Evolutionary conservation across 495 filamentous ascomycete genomes (phyloP), one percentile per base, ranked within the genome.

Genomic region (Elasticomyces elasticus): DNA sequence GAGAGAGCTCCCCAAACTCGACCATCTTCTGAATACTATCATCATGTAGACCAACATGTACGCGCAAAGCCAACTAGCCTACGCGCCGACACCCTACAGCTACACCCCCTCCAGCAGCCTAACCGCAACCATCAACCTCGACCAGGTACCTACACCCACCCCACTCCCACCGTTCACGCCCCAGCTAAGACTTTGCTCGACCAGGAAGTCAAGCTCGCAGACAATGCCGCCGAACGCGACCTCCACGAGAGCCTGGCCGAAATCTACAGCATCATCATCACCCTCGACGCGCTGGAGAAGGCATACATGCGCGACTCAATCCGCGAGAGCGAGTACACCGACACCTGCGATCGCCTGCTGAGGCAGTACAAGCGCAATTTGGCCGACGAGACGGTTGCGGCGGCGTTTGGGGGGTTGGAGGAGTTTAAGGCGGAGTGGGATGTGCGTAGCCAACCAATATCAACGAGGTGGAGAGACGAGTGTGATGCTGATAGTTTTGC

Each of bases 331-430:
- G 89, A 95, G 64, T 98, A 98, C 69, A 94, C 92, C 4, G 91
- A 95, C 64, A 94, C 87, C 52, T 99, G 92, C 72, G 82, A 86
- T 59, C 79, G 94, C 30, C 77, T 95, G 43, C 70, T 99, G 61
- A 94, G 95, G 72, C 92, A 99, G 68, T 99, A 99, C 74, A 94
- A 92, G 67, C 91, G 88, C 25, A 89, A 90, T 53, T 68, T 97
- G 24, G 84, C 83, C 23, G 87, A 95, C 67, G 89, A 95, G 52
- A 84, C 78, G 0, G 92, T 97, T 1, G 76, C 84, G 3, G 74
- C 74, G 35, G 87, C 83, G 22, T 99, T 97, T 67, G 82, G 80
- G 11, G 87, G 91, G 54, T 68, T 97, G 43, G 94, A 96, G 59
- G 83, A 82, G n/a, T 99, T 99, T 71, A 96, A 95, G 73, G 74